A percentile compares a stretch with the other conserved stretches of the same genome.
Conservation (phyloP, 805 yeast genomes). For the Komagataella ulmi region DNA sequence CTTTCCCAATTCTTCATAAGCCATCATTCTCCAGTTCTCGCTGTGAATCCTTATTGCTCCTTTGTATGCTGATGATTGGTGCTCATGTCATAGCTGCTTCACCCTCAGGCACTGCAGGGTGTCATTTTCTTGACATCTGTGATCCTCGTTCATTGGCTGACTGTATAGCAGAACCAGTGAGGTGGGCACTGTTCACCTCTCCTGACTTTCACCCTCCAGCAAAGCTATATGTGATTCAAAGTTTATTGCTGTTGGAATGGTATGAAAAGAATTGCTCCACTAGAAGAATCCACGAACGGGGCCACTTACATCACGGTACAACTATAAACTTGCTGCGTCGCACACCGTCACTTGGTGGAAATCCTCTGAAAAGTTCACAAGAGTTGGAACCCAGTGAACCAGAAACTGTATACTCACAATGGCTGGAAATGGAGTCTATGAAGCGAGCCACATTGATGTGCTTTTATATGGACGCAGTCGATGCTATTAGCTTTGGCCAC, state of each 20-base stretch:
- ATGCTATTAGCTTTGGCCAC: slow-evolving; percentile 71
- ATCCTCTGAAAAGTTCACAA: slow-evolving; percentile 11
- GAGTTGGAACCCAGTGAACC: slow-evolving; percentile 10
- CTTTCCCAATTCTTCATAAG: slow-evolving; percentile 43
- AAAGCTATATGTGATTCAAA: slow-evolving; percentile 62
- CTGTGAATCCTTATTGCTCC: slow-evolving; percentile 34
- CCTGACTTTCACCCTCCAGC: slow-evolving; percentile 71
- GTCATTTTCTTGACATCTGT: slow-evolving; percentile 4
- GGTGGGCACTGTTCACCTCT: slow-evolving; percentile 60
- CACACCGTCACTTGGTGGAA: slow-evolving; percentile 7
- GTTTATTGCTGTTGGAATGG: slow-evolving; percentile 61
- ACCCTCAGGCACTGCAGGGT: slow-evolving; percentile 1
- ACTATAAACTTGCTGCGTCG: slow-evolving; percentile 3
- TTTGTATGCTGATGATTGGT: slow-evolving; percentile 46
- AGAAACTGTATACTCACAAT: slow-evolving; percentile 32
- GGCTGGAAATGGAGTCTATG: slow-evolving; percentile 74
- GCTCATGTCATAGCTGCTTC: slow-evolving; percentile 22
- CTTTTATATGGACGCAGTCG: slow-evolving; percentile 67
- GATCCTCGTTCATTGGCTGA: slow-evolving; percentile 26
- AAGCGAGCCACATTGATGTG: slow-evolving; percentile 74
- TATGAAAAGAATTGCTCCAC: slow-evolving; percentile 65
- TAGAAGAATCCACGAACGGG: slow-evolving; percentile 65
- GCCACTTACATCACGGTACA: slow-evolving; percentile 80
- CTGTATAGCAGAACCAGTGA: slow-evolving; percentile 39
- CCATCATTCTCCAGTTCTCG: slow-evolving; percentile 40